Base-by-base conservation (phyloP, 805 yeast genomes). In the Debaryomyces prosopidis region DNA sequence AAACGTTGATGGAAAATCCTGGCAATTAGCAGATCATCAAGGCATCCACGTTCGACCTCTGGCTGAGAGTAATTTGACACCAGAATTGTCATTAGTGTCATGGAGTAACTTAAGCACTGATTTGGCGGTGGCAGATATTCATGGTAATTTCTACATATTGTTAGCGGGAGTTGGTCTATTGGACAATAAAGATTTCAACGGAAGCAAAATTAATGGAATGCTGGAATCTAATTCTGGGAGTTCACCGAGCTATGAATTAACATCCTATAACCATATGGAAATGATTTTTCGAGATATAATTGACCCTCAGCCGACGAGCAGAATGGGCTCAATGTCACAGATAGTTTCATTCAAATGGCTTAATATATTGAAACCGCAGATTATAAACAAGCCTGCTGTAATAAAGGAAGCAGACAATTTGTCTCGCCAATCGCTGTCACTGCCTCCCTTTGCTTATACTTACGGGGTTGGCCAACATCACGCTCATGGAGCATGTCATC, bases 31-130 rank as follows among this genome's bases (percentile, higher is more conserved):
- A 1, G 68, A 74, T 7, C 80, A 88, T 1, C 72, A 76, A 19
- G 63, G 61, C 14, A 54, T 67, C 30, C 54, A 55, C 16, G 53
- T 68, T 17, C 63, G 64, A 32, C 33, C 16, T 7, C 14, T 10
- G 19, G 65, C 65, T 12, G 64, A 59, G 36, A 55, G 57, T 16
- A 57, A 53, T 38, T 28, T 32, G 8, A 20, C 43, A 12, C 74
- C 73, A 36, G 68, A 64, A 44, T 57, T 81, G 6, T 55, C 73
- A 1, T 57, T 73, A 19, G 77, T 89, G 5, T 69, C 77, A 33
- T 94, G 97, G 90, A 84, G 94, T 47, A 80, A 82, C 39, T 70
- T 84, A 0, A 92, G 92, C 37, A 82, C 87, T 45, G 96, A 91
- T 57, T 73, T 94, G 39, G 95, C 95, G 2, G 79, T 87, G 3